Evolutionary conservation across 805 yeast genomes (phyloP).

Genomic region (Candida odintsovae): DNA sequence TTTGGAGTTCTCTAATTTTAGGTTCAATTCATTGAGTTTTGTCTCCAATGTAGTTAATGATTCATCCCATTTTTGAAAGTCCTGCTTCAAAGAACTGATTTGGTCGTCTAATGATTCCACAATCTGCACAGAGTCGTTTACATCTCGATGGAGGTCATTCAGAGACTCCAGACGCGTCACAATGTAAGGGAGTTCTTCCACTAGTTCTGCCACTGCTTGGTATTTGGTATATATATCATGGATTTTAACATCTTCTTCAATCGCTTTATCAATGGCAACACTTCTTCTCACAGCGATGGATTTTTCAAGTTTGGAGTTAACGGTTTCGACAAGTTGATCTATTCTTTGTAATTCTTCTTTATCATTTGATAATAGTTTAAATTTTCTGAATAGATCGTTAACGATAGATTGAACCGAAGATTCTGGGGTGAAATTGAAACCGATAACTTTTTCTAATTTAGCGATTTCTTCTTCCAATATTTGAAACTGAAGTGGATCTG

Average conservation of each 20-base stretch:
- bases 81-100: constrained; percentile 17
- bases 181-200: constrained; percentile 22
- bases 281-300: constrained; percentile 20
- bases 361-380: constrained; percentile 24
- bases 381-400: constrained; percentile 25
- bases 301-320: constrained; percentile 25
- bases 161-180: constrained; percentile 23
- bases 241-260: constrained; percentile 21
- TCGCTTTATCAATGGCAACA: constrained; percentile 11
- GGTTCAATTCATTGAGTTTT: constrained; percentile 16
- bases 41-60: constrained; percentile 17
- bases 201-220: constrained; percentile 12
- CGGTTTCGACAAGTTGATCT: constrained; percentile 16
- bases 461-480: constrained; percentile 12
- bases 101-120: constrained; percentile 17
- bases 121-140: constrained; percentile 13
- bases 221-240: constrained; percentile 20
- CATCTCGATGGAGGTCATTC: constrained; percentile 18
- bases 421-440: constrained; percentile 9
- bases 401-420: constrained; percentile 21
- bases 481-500: neutral
- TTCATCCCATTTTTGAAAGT: constrained; percentile 24
- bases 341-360: constrained; percentile 17
- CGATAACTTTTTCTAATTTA: constrained; percentile 15
- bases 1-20: constrained; percentile 13